Evolutionary conservation across 257 asterid genomes (phyloP).

Genomic region (Voacanga thouarsii): DNA sequence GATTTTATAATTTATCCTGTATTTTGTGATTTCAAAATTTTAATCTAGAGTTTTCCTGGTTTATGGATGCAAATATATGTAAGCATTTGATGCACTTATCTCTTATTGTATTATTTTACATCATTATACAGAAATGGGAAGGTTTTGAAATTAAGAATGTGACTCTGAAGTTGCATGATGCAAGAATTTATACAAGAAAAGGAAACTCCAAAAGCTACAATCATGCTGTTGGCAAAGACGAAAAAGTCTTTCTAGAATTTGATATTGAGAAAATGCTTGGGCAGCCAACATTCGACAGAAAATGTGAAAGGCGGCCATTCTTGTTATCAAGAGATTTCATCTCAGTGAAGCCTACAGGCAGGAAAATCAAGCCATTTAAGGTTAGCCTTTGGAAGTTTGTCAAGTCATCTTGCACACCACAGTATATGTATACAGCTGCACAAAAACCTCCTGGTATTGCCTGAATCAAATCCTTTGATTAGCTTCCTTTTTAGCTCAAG

Average conservation of each 20-base stretch:
- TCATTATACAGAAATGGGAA: slow-evolving; percentile 26
- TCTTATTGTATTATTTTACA: neutral
- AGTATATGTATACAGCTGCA: neutral
- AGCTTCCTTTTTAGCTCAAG: neutral
- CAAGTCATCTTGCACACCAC: neutral
- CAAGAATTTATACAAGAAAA: slow-evolving; percentile 3
- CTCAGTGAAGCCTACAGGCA: slow-evolving; percentile 11
- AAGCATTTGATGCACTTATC: neutral
- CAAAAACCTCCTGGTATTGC: neutral
- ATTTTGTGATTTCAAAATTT: neutral
- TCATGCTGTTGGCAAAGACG: slow-evolving; percentile 2
- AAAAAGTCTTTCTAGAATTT: slow-evolving; percentile 20
- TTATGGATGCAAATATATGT: neutral
- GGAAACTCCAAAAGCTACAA: neutral
- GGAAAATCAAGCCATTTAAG: slow-evolving; percentile 18
- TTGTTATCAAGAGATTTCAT: slow-evolving; percentile 25
- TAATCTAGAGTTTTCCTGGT: neutral
- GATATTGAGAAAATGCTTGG: slow-evolving; percentile 16
- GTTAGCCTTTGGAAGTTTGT: slow-evolving; percentile 4
- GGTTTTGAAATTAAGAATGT: slow-evolving; percentile 21
- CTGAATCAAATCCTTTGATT: no score
- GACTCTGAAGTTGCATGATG: slow-evolving; percentile 19
- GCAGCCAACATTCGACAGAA: neutral
- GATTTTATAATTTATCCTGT: neutral
- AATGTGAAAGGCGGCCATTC: slow-evolving; percentile 14